Conservation (phyloP, 23 red algal species). For the Rhodosorus marinus region DNA sequence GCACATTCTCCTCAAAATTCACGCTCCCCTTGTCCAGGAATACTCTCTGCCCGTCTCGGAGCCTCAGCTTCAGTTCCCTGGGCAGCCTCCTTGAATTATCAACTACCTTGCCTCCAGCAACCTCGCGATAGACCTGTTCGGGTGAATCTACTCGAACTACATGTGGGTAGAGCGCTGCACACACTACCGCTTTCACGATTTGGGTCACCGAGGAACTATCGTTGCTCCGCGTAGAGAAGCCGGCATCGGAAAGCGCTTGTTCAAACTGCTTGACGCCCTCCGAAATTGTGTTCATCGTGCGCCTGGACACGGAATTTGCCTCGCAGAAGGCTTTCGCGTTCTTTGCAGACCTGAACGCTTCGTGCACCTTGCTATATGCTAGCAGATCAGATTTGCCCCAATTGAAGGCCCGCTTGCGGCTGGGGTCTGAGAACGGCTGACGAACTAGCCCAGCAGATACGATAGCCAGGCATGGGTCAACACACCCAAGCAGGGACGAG, state of each 20-base stretch:
- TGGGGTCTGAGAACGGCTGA: constrained; percentile 14
- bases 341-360: constrained; percentile 4
- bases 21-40: constrained; percentile 60
- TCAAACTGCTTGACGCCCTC: constrained; percentile 30
- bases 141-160: constrained; percentile 37
- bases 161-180: constrained; percentile 63
- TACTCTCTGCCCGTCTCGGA: neutral
- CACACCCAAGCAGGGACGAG: constrained; percentile 46
- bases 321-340: constrained; percentile 15
- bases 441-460: constrained; percentile 25
- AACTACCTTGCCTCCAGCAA: constrained; percentile 22
- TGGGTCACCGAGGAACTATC: constrained; percentile 4
- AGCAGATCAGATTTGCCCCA: constrained; percentile 52
- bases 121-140: constrained; percentile 17
- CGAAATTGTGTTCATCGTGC: constrained; percentile 21
- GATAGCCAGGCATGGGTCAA: constrained; percentile 32
- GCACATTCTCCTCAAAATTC: constrained; percentile 18
- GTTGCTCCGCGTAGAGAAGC: constrained; percentile 7
- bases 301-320: constrained; percentile 20
- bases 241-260: constrained; percentile 22
- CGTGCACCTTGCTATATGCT: constrained; percentile 18
- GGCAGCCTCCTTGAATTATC: too few species aligned
- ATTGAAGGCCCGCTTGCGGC: constrained; percentile 15
- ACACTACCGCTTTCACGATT: constrained; percentile 29
- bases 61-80: constrained; percentile 25